Conservation (phyloP, 108 stramenopile species). For the Seminavis robusta region DNA sequence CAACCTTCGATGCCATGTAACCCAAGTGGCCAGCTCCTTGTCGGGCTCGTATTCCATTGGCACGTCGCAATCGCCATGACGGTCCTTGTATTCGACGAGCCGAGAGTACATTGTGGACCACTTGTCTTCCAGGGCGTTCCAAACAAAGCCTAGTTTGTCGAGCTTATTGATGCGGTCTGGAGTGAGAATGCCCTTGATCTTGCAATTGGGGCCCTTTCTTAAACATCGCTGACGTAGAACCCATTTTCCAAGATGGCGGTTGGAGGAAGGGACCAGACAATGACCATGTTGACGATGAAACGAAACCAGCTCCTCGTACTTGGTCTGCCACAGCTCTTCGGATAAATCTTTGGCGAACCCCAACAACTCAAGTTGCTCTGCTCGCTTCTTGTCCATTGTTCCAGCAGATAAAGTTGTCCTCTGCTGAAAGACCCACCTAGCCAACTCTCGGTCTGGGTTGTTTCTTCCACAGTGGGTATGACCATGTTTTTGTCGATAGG, state of each 20-base stretch:
- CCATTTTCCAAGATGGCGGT: slow-evolving; percentile 26
- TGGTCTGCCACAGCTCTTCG: slow-evolving; percentile 28
- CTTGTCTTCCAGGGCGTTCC: too few relatives aligned
- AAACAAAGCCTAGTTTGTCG: slow-evolving; percentile 15
- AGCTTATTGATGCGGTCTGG: slow-evolving; percentile 7
- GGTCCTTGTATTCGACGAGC: slow-evolving; percentile 28
- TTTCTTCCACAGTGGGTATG: slow-evolving; percentile 40
- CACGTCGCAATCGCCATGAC: slow-evolving; percentile 33
- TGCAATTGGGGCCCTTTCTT: too few relatives aligned
- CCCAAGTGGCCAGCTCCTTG: slow-evolving; percentile 43
- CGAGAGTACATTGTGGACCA: too few relatives aligned
- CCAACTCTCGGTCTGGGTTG: too few relatives aligned
- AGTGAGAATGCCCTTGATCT: too few relatives aligned
- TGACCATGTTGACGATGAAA: slow-evolving; percentile 25
- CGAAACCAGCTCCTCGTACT: slow-evolving; percentile 14
- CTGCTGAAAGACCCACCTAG: too few relatives aligned
- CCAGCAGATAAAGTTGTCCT: too few relatives aligned
- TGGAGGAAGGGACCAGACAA: slow-evolving; percentile 27
- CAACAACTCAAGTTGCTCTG: too few relatives aligned
- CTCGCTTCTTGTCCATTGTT: too few relatives aligned
- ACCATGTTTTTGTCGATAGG: slow-evolving; percentile 4
- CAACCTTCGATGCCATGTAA: too few relatives aligned
- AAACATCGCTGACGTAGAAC: slow-evolving; percentile 17
- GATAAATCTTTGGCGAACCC: too few relatives aligned
- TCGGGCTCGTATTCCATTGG: slow-evolving; percentile 31